These are phyloP conservation scores for Aegilops bicornis DNA, from an alignment of 176 grass and related monocot genomes.

Conservation along the genomic window DNA sequence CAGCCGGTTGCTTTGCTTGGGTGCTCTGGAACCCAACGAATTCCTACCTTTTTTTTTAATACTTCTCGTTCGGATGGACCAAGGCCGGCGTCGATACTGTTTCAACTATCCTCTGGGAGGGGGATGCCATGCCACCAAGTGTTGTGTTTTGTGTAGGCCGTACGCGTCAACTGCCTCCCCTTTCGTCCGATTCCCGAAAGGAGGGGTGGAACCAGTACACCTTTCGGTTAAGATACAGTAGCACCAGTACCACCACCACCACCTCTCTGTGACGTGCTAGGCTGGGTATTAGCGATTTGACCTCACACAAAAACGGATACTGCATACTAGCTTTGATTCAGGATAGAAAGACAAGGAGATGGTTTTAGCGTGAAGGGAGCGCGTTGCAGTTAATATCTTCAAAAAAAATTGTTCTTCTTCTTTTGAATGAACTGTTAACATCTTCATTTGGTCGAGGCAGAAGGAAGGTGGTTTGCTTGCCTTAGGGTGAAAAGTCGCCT, in stretches of 20 bases:
- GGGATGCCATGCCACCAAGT: neutral
- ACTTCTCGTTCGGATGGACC: neutral
- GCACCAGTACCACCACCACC: too few species aligned
- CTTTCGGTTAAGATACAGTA: constrained; percentile 42
- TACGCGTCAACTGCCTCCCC: constrained; percentile 30
- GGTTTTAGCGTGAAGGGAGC: neutral
- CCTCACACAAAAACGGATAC: constrained; percentile 2
- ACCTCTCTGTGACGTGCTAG: constrained; percentile 14
- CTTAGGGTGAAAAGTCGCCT: neutral
- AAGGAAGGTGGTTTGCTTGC: neutral
- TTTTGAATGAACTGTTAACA: neutral
- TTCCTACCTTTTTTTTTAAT: neutral
- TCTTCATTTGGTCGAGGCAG: constrained; percentile 11
- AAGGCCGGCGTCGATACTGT: neutral
- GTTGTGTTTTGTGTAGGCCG: constrained; percentile 4
- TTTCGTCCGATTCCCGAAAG: neutral
- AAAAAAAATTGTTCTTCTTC: too few species aligned
- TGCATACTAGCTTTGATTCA: neutral
- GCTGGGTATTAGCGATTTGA: constrained; percentile 17
- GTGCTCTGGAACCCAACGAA: neutral
- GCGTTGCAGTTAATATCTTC: neutral
- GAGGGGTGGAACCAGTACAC: constrained; percentile 5
- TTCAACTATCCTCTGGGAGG: neutral
- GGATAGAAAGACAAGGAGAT: neutral
- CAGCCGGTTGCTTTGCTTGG: neutral